Evolutionary conservation across 495 filamentous ascomycete genomes (phyloP).

Genomic region (Talaromyces thailandensis): DNA sequence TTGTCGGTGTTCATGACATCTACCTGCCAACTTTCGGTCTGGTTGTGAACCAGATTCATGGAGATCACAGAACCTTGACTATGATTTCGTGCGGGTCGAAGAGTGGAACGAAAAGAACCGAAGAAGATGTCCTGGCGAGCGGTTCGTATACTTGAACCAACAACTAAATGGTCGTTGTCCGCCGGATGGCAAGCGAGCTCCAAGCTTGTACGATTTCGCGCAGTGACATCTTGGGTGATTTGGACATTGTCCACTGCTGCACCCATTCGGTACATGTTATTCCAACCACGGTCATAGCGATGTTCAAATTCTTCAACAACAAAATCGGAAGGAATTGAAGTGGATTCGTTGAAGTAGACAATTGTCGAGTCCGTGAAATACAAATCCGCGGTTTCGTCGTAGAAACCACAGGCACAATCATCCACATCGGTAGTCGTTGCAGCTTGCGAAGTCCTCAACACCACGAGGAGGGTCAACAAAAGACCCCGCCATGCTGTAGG

Average conservation of each 20-base stretch:
- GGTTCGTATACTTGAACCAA: slow-evolving; percentile 20
- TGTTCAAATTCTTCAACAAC: slow-evolving; percentile 22
- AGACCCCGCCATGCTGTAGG: neutral
- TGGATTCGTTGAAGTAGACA: slow-evolving; percentile 34
- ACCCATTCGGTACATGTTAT: slow-evolving; percentile 23
- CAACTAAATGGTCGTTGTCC: slow-evolving; percentile 19
- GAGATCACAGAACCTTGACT: slow-evolving; percentile 23
- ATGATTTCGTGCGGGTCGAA: slow-evolving; percentile 14
- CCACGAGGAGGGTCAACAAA: neutral
- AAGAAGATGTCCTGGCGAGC: slow-evolving; percentile 26
- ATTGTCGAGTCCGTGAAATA: slow-evolving; percentile 32
- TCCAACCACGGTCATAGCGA: slow-evolving; percentile 29
- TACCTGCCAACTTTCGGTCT: slow-evolving; percentile 22
- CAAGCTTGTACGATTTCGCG: slow-evolving; percentile 12
- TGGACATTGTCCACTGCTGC: slow-evolving; percentile 19
- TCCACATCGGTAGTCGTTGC: neutral
- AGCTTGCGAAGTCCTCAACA: neutral
- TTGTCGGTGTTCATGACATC: slow-evolving; percentile 25
- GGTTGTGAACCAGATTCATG: slow-evolving; percentile 27
- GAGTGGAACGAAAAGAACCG: slow-evolving; percentile 25
- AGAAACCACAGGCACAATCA: slow-evolving; percentile 29
- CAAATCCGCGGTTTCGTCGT: slow-evolving; percentile 15
- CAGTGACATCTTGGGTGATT: slow-evolving; percentile 11
- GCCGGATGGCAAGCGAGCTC: slow-evolving; percentile 13
- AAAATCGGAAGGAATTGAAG: slow-evolving; percentile 13